Base-by-base conservation (phyloP, 306 rosid species). In the Gleditsia sinensis region DNA sequence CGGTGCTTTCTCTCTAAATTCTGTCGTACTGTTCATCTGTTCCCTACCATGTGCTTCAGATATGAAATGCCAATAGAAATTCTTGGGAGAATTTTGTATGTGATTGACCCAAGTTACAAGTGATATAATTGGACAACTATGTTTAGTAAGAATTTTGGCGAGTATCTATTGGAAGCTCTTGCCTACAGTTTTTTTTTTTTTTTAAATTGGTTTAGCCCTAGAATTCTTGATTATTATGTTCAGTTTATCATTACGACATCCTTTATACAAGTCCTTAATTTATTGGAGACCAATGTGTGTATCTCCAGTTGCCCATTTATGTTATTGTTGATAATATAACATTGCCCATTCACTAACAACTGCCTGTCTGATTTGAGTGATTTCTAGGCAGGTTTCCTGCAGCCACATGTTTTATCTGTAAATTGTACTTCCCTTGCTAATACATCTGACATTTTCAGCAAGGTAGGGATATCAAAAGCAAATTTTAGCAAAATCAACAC, bases 391-490 rank as follows among this genome's bases (percentile, higher is more conserved):
- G 88, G 87, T 28, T 74, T 84, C 19, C 82, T 80, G 45, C 76
- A 39, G 63, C 96, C 96, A 1, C 89, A 92, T 72, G 82, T 92
- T 57, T 73, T 94, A 49, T 74, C 91, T 21, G 53, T 94, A 62
- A 92, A 86, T 50, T 92, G 99, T 69, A 85, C 95, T 45, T 78
- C 93, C 14, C 88, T 94, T 20, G 39, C 86, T 14, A 90, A 87
- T 20, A 88, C 97, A 48, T 81, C 96, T 7, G 96, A 90, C 43
- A 87, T 92, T 62, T 94, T 94, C 82, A 48, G 54, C 9, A 90
- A 90, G 96, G 97, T 94, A 84, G 16, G 72, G n/a, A 79, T 43
- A 27, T 12, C 28, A 17, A 34, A 54, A 7, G 17, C 63, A 8
- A 37, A 33, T 51, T 25, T 53, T 17, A 58, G 63, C 70, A 57